Base-by-base conservation (phyloP, 2,329 filamentous ascomycete genomes). In the Cladophialophora carrionii region DNA sequence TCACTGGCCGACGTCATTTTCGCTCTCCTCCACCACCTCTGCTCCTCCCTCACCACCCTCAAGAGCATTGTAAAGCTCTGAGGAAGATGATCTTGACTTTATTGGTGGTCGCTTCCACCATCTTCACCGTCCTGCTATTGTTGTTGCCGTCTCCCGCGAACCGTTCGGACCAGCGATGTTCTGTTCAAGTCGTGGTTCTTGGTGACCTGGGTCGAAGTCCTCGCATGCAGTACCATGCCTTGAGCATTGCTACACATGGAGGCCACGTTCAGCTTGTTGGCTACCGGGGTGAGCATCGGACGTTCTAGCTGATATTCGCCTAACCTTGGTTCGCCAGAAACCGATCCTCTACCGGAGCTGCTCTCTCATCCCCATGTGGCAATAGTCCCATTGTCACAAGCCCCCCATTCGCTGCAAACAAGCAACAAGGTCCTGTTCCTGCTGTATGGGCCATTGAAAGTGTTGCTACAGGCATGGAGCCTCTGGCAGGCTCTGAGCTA, bases 181-280 rank as follows among this genome's bases (percentile, higher is more conserved):
- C 82, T 0, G 84, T 94, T 51, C 92, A 96, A 77, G 87, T 99
- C 59, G 84, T 99, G 17, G 95, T 99, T 20, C 85, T 99, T 31
- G 95, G 95, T 52, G 95, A 99, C 74, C 93, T 99, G 76, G 95
- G 95, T 46, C 87, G 93, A 53, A 98, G 94, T 75, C 95, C 95
- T 57, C 91, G 95, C 63, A 99, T 99, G 94, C 93, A 98, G 75
- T 98, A 99, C 73, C 95, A 99, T 84, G 94, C 94, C 22, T 82
- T 96, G 71, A 98, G 94, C 76, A 88, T 98, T 73, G 91, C 92
- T 48, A 90, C 88, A 72, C 88, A 92, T 74, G 91, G 91, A 26
- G 89, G 88, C 6, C 83, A 84, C 37, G 94, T 97, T 22, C 88
- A 94, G 75, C 80, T 99, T 12, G 88, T 99, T 71, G 95, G 94